Evolutionary conservation across 2,329 filamentous ascomycete genomes (phyloP), one percentile per base, ranked within the genome.

Genomic region (Nemania sp.): DNA sequence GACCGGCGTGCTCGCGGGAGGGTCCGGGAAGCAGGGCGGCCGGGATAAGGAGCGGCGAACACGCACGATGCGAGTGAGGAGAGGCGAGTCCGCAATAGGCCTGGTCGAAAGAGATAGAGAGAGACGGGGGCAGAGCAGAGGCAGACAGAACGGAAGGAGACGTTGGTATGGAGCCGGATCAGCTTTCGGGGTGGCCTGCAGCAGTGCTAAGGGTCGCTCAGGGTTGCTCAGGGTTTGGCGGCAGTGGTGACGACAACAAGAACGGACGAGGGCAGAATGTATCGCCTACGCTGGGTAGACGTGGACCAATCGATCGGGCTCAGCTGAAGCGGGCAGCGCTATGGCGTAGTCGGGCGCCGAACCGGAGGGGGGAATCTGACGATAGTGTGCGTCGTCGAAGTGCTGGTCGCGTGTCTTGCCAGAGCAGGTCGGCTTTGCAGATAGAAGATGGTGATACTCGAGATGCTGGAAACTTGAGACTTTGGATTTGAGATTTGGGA

Each of bases 1-100:
- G 62, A 60, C 61, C 60, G 52, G 41, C 53, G 48, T 42, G n/a
- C 31, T 17, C 28, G 14, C 26, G 26, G 40, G 14, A 48, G 28
- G n/a, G 15, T 14, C 12, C 12, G 12, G 30, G 9, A 49, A 19
- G 43, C 26, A 30, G 4, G 39, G 39, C 47, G 31, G 47, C n/a
- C n/a, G n/a, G n/a, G n/a, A n/a, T n/a, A n/a, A n/a, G n/a, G n/a
- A n/a, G n/a, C n/a, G n/a, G n/a, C n/a, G n/a, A n/a, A n/a, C n/a
- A n/a, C n/a, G n/a, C n/a, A n/a, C n/a, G n/a, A n/a, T n/a, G n/a
- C n/a, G n/a, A n/a, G n/a, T n/a, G n/a, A n/a, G n/a, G n/a, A n/a
- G n/a, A n/a, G n/a, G n/a, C n/a, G n/a, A n/a, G n/a, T n/a, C n/a
- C n/a, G n/a, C n/a, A n/a, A n/a, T n/a, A n/a, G n/a, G n/a, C n/a